A percentile compares a stretch with the other conserved stretches of the same genome.
Conservation (phyloP, 129 eudicot genomes). For the Centrapalus pauciflorus region DNA sequence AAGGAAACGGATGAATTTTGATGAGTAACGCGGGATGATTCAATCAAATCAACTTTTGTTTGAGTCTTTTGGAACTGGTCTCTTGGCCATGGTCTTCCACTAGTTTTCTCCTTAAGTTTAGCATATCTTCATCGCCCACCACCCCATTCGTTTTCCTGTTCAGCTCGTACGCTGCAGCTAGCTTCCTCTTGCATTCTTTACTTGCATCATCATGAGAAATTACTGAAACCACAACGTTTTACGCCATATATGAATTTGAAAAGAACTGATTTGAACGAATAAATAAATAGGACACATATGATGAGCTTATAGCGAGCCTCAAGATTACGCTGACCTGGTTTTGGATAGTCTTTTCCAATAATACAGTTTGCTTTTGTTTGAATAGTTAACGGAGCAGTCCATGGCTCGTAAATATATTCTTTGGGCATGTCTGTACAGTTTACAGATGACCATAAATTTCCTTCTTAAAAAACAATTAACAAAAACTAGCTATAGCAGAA, state of each 20-base stretch:
- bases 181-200: slow-evolving; percentile 64
- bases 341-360: slow-evolving; percentile 87
- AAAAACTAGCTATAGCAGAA: slow-evolving; percentile 3
- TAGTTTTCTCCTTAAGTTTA: slow-evolving; percentile 45
- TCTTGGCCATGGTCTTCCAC: slow-evolving; percentile 45
- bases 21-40: not conserved
- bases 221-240: slow-evolving; percentile 29
- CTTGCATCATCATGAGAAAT: slow-evolving; percentile 70
- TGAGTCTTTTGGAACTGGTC: slow-evolving; percentile 45
- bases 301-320: no score
- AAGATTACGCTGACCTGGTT: slow-evolving; percentile 46
- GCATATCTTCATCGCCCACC: slow-evolving; percentile 57
- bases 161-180: slow-evolving; percentile 70
- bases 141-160: slow-evolving; percentile 54
- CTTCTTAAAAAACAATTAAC: no score
- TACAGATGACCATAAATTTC: not conserved
- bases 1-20: not conserved
- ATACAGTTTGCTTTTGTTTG: slow-evolving; percentile 79
- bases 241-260: not conserved
- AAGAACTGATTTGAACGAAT: not conserved
- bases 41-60: slow-evolving; percentile 38
- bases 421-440: slow-evolving; percentile 67
- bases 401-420: slow-evolving; percentile 89
- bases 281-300: not conserved
- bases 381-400: slow-evolving; percentile 81